These are phyloP conservation scores for Puccinia novopanici DNA, from an alignment of 1,284 basidiomycete genomes.

Conservation along the genomic window DNA sequence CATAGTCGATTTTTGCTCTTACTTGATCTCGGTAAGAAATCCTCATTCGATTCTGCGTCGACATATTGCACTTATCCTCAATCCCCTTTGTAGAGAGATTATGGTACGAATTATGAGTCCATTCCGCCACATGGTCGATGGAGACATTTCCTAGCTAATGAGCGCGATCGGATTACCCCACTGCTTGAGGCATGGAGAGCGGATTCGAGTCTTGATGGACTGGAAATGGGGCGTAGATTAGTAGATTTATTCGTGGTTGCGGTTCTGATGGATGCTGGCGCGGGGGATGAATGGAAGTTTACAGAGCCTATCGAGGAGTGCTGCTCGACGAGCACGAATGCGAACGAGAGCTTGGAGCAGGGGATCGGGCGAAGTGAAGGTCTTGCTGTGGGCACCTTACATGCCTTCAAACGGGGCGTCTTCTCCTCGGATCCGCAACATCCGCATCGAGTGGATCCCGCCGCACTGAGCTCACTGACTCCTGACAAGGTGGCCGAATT, in stretches of 20 bases:
- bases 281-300: constrained; percentile 80
- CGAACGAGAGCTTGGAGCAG: constrained; percentile 30
- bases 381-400: constrained; percentile 82
- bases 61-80: background rate
- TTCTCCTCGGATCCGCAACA: constrained; percentile 72
- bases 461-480: constrained; percentile 62
- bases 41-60: background rate
- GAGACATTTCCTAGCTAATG: constrained; percentile 74
- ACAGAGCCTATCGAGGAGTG: constrained; percentile 63
- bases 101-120: constrained; percentile 69
- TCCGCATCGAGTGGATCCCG: constrained; percentile 77
- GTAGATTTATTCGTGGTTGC: constrained; percentile 91
- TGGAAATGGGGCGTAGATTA: constrained; percentile 71
- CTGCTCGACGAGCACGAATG: constrained; percentile 4
- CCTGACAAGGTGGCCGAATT: constrained; percentile 68
- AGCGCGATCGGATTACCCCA: constrained; percentile 68
- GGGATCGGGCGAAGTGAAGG: constrained; percentile 80
- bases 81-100: constrained; percentile 69
- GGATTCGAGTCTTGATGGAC: constrained; percentile 59
- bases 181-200: constrained; percentile 61
- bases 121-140: constrained; percentile 89
- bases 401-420: constrained; percentile 81
- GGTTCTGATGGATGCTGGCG: constrained; percentile 89
- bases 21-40: constrained; percentile 71
- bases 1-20: constrained; percentile 77